phyloP scores from a whole-genome alignment of 1,139 yeast genomes.

The Pichia sp. region DNA sequence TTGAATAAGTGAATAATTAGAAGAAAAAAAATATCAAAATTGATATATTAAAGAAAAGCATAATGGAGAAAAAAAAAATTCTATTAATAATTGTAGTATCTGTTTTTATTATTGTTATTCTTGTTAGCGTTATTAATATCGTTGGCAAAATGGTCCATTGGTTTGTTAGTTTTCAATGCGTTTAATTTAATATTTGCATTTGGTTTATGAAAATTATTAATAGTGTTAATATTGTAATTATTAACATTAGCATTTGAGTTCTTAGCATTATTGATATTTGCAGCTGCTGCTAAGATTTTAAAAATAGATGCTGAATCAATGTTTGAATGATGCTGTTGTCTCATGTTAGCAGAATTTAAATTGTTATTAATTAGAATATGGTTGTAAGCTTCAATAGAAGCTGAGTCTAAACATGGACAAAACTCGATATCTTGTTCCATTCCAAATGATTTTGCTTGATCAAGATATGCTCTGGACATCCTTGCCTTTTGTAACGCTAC shows the following conservation, averaged over 20 bases:
- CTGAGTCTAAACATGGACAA: slow-evolving; percentile 41
- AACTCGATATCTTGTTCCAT: slow-evolving; percentile 67
- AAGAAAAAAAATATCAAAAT: too few species aligned
- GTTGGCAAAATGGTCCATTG: neutral
- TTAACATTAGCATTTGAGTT: neutral
- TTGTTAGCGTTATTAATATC: neutral
- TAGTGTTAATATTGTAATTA: slow-evolving; percentile 5
- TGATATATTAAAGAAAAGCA: too few species aligned
- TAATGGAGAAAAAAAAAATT: too few species aligned
- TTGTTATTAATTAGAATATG: neutral
- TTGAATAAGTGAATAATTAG: too few species aligned
- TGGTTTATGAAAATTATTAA: neutral
- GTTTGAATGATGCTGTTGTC: slow-evolving; percentile 6
- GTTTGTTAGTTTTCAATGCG: neutral
- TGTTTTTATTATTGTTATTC: neutral
- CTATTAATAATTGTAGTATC: too few species aligned
- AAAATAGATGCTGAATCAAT: slow-evolving; percentile 22
- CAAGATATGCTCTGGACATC: slow-evolving; percentile 41
- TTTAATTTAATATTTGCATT: neutral
- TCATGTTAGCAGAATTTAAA: neutral
- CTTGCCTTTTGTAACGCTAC: slow-evolving; percentile 19
- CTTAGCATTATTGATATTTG: slow-evolving; percentile 5
- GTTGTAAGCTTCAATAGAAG: slow-evolving; percentile 23
- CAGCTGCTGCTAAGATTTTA: slow-evolving; percentile 24
- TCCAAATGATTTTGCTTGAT: slow-evolving; percentile 63